Evolutionary conservation across 2,329 filamentous ascomycete species (phyloP).

Genomic region (Claviceps pazoutovae): DNA sequence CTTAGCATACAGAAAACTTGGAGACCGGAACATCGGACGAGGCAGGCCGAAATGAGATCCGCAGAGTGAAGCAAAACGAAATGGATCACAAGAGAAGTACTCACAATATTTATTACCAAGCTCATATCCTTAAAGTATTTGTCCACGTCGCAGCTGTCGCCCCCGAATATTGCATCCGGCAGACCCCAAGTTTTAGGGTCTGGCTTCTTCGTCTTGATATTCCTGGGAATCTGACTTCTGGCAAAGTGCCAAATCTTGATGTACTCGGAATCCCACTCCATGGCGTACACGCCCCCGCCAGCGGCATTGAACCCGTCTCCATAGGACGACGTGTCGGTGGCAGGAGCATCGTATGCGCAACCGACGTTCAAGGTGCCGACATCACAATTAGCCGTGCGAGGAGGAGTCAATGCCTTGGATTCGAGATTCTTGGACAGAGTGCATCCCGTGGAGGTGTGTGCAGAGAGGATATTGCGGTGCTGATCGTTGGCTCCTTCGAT

Average conservation of each 20-base stretch:
- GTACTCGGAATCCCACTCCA: slow-evolving; percentile 52
- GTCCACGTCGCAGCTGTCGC: slow-evolving; percentile 48
- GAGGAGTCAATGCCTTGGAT: slow-evolving; percentile 14
- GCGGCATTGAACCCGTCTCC: slow-evolving; percentile 53
- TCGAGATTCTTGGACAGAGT: slow-evolving; percentile 10
- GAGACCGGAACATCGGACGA: no score
- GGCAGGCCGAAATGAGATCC: no score
- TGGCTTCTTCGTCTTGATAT: slow-evolving; percentile 46
- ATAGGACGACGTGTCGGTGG: slow-evolving; percentile 32
- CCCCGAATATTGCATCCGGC: slow-evolving; percentile 57
- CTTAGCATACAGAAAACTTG: no score
- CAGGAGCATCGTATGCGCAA: slow-evolving; percentile 28
- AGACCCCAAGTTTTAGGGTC: slow-evolving; percentile 53
- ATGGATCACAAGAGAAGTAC: slow-evolving; percentile 4
- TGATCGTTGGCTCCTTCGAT: slow-evolving; percentile 55
- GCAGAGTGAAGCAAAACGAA: background rate
- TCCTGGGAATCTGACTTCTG: slow-evolving; percentile 46
- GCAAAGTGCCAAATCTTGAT: slow-evolving; percentile 70
- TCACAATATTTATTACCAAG: slow-evolving; percentile 56
- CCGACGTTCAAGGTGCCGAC: slow-evolving; percentile 25
- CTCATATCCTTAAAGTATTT: slow-evolving; percentile 53
- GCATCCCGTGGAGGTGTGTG: slow-evolving; percentile 38
- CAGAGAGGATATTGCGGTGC: slow-evolving; percentile 44
- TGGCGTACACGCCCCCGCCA: slow-evolving; percentile 55
- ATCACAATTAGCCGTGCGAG: slow-evolving; percentile 22